These are phyloP conservation scores for Raddia distichophylla DNA, from an alignment of 176 grass and related monocot species.

Conservation along the genomic window DNA sequence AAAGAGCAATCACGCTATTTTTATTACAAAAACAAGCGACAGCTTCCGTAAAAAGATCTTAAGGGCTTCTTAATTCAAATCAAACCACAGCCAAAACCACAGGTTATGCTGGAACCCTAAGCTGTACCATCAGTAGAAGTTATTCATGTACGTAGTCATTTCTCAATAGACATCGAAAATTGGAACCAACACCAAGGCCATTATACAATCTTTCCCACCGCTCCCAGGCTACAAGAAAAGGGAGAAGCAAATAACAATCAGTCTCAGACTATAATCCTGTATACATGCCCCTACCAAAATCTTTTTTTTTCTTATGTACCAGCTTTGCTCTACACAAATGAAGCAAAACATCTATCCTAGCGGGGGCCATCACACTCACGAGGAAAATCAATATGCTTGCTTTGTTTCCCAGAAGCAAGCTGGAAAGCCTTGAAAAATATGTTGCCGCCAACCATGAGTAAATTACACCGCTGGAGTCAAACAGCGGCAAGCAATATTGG, in stretches of 20 bases:
- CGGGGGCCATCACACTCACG: conserved; percentile 45
- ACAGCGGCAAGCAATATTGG: conserved; percentile 29
- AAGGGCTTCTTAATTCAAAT: neutral
- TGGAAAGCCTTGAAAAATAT: conserved; percentile 30
- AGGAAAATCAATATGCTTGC: conserved; percentile 40
- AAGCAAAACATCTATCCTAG: conserved; percentile 60
- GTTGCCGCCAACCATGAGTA: conserved; percentile 10
- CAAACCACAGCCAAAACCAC: conserved; percentile 7
- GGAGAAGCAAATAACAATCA: conserved; percentile 33
- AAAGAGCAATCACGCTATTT: too few species aligned
- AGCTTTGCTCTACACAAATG: conserved; percentile 57
- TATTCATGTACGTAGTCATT: conserved; percentile 31
- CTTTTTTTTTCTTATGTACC: conserved; percentile 60
- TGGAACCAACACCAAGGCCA: conserved; percentile 39
- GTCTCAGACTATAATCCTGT: conserved; percentile 44
- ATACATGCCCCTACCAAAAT: conserved; percentile 66
- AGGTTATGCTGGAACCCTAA: conserved; percentile 24
- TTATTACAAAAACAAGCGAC: neutral
- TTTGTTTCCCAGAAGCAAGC: conserved; percentile 31
- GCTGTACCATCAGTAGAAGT: conserved; percentile 19
- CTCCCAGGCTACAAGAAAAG: conserved; percentile 34
- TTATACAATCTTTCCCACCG: conserved; percentile 52
- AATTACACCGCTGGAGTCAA: neutral
- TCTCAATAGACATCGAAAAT: conserved; percentile 24
- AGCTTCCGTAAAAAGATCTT: neutral